Base-by-base conservation (phyloP, 148 eudicot species). In the Bassia scoparia region DNA sequence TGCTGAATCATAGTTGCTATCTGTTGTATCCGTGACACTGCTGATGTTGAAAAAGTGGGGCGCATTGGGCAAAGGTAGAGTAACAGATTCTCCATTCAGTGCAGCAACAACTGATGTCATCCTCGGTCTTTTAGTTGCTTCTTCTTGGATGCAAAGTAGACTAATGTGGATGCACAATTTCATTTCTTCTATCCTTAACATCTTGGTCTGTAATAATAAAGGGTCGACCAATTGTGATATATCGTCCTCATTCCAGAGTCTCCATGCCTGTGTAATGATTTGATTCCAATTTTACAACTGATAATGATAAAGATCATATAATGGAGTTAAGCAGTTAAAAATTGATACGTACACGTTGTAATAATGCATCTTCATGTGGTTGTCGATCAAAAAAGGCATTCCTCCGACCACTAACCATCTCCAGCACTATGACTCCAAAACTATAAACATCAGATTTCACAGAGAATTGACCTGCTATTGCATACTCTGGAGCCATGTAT, bases 401-500 rank as follows among this genome's bases (percentile, higher is more conserved):
- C 61, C 60, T 67, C 34, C 62, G 74, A 20, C 77, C 80, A 29
- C 77, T 61, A 1, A 80, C 67, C 17, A 76, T 33, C 69, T 80
- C 79, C 48, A 76, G 21, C 21, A 80, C 41, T n/a, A 80, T 59
- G 69, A 80, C 54, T 20, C 80, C 83, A 10, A 80, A 80, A 24
- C 83, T 80, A 43, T 76, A 80, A 9, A 80, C 73, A 61, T 76
- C 83, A 13, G 83, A 72, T 48, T 80, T 80, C 13, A 68, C 58
- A 0, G 77, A 80, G 58, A 76, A 71, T 27, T 71, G 70, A 5
- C 83, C 83, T 7, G 49, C 48, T 12, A 61, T 49, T 49, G 53
- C 53, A 18, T 49, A 49, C 53, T 49, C 53, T 49, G 53, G 53
- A 16, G 53, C 53, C 81, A 72, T 78, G 34, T 71, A 71, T 18